Evolutionary conservation across 192 early-diverging fungal species (phyloP).

Genomic region (Coemansia interrupta): DNA sequence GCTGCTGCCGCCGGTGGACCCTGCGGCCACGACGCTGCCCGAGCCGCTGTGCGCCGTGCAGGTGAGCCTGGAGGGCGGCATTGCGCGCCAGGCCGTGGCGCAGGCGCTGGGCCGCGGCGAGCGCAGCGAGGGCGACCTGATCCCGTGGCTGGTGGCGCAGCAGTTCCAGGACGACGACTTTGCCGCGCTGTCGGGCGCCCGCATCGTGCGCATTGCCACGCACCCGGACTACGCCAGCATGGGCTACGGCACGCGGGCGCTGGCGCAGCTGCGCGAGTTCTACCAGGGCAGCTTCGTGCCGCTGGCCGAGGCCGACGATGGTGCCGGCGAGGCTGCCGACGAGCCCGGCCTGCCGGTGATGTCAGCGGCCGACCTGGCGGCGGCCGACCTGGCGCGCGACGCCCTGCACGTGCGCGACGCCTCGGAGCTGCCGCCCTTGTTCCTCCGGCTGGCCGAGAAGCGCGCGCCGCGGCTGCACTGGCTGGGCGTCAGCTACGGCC

Average conservation of each 20-base stretch:
- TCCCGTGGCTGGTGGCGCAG: constrained; percentile 95
- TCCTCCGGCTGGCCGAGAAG: constrained; percentile 83
- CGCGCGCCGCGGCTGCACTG: constrained; percentile 78
- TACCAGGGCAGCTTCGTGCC: constrained; percentile 78
- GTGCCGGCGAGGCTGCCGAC: constrained; percentile 54
- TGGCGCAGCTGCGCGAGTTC: constrained; percentile 82
- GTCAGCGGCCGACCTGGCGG: constrained; percentile 57
- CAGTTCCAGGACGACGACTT: constrained; percentile 97
- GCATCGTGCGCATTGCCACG: constrained; percentile 96
- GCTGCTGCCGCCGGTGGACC: constrained; percentile 83
- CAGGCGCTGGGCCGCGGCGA: constrained; percentile 80
- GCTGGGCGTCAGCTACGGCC: constrained; percentile 92
- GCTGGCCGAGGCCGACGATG: constrained; percentile 56
- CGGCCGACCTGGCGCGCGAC: constrained; percentile 65
- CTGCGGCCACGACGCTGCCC: constrained; percentile 66
- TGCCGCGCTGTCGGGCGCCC: constrained; percentile 87
- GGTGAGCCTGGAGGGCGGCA: constrained; percentile 91
- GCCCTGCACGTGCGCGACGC: constrained; percentile 82
- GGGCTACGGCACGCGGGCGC: constrained; percentile 92
- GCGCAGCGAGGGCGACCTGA: constrained; percentile 88
- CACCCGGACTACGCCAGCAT: constrained; percentile 95
- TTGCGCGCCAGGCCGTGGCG: constrained; percentile 81
- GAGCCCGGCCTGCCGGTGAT: constrained; percentile 55
- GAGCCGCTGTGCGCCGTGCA: constrained; percentile 90
- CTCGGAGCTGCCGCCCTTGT: constrained; percentile 85